These are phyloP conservation scores for Porodaedalea pini DNA, from an alignment of 1,284 basidiomycete species.

Conservation along the genomic window DNA sequence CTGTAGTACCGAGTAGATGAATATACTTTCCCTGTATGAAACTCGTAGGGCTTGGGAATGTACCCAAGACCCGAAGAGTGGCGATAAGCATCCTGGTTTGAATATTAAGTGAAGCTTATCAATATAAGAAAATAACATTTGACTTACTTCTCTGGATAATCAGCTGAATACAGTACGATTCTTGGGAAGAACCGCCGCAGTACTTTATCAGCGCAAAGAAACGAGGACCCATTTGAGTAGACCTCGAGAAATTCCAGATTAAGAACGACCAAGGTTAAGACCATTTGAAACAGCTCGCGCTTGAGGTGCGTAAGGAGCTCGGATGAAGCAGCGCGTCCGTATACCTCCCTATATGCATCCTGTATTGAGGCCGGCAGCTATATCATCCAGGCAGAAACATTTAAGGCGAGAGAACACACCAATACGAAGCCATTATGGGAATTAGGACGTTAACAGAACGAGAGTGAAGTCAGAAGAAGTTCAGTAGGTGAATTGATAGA, in stretches of 20 bases:
- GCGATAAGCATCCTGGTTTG: slow-evolving; percentile 29
- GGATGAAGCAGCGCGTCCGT: neutral
- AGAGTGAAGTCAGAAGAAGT: no score
- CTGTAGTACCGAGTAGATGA: slow-evolving; percentile 25
- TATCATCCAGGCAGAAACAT: no score
- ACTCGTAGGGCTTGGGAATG: slow-evolving; percentile 31
- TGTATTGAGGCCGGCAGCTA: slow-evolving; percentile 27
- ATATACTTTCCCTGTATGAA: slow-evolving; percentile 23
- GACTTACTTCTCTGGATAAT: slow-evolving; percentile 40
- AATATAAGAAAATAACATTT: neutral
- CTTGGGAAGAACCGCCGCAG: no score
- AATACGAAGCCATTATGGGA: no score
- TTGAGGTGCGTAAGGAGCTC: slow-evolving; percentile 29
- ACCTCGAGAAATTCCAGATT: slow-evolving; percentile 30
- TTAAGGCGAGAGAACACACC: no score
- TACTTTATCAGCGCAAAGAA: no score
- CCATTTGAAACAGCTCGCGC: slow-evolving; percentile 33
- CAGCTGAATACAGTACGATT: slow-evolving; percentile 38
- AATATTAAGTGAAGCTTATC: neutral
- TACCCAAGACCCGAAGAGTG: slow-evolving; percentile 27
- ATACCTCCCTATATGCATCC: slow-evolving; percentile 11
- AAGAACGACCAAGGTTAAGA: slow-evolving; percentile 27
- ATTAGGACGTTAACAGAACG: no score
- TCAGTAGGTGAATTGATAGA: slow-evolving; percentile 10
- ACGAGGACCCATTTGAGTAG: slow-evolving; percentile 33